phyloP scores from a whole-genome alignment of 2,329 filamentous ascomycete genomes.

The Aspergillus caelatus region DNA sequence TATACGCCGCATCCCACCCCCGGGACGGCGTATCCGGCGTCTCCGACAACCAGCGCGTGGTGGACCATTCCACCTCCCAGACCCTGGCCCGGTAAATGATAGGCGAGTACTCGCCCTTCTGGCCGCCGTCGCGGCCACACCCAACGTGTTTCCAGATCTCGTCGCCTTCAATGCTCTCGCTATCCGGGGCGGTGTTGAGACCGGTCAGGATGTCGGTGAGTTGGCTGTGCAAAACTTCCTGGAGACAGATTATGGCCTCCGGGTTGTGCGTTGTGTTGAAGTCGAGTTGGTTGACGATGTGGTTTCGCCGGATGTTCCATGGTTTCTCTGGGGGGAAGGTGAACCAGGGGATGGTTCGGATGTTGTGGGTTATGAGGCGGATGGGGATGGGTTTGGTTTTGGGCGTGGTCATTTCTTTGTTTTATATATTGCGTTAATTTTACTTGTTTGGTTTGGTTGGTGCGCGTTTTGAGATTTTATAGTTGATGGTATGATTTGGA shows the following conservation, averaged over 20 bases:
- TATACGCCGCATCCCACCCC: constrained; percentile 2
- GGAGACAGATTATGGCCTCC: constrained; percentile 2
- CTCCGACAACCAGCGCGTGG: not conserved
- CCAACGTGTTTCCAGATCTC: not conserved
- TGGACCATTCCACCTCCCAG: not conserved
- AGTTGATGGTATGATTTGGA: too few relatives aligned
- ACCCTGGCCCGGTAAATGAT: not conserved
- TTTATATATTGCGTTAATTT: not conserved
- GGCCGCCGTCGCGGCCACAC: not conserved
- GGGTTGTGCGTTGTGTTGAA: constrained; percentile 1
- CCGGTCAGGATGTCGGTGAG: not conserved
- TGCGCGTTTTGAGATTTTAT: too few relatives aligned
- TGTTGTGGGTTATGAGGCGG: not conserved
- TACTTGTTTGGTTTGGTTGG: not conserved
- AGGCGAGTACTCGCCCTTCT: constrained; percentile 3
- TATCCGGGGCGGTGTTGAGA: not conserved
- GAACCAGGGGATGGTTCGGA: constrained; percentile 4
- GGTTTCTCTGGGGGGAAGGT: constrained; percentile 3
- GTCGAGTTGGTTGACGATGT: constrained; percentile 4
- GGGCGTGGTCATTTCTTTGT: not conserved
- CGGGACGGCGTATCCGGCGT: not conserved
- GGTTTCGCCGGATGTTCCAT: not conserved
- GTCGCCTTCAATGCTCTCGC: not conserved
- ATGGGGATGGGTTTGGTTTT: not conserved
- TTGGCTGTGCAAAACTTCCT: not conserved